Evolutionary conservation across 495 filamentous ascomycete species (phyloP), one percentile per base, ranked within the genome.

Genomic region (Aspergillus bertholletiae): DNA sequence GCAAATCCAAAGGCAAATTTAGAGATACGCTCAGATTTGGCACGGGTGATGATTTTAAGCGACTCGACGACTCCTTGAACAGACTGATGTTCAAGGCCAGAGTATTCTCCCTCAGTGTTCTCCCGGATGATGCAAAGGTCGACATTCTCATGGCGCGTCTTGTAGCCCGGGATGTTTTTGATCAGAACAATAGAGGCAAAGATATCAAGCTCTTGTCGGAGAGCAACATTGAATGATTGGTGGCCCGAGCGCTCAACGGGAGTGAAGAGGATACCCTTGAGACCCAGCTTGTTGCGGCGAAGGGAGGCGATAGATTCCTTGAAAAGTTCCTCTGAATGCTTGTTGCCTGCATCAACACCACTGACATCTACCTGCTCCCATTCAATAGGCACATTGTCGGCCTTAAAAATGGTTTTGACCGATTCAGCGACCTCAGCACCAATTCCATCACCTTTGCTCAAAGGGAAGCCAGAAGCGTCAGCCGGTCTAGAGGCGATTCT

Each of bases 51-150:
- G 74, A 98, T 96, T 84, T 98, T 98, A 69, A 98, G 87, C 11
- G 94, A 97, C 80, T 98, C 95, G 61, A 98, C 95, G 64, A 98
- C 94, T 58, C 94, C 94, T 49, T 85, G 82, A 21, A 98, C 94
- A 53, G 91, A 96, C 80, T 98, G 95, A 78, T 98, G 94, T 81
- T 98, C 94, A 48, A 98, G 83, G 43, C 94, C 94, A 40, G 90
- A 96, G 80, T 98, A 98, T 82, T 98, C 94, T 65, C 94, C 94
- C 80, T 98, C 94, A 69, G 94, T 98, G 79, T 98, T 98, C 80
- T 98, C 94, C 74, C 94, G 94, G 74, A 98, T 96, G 72, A 98
- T 96, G 84, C 91, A 96, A 52, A 98, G 83, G 70, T 98, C 95
- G 71, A 98, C 88, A 70, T 92, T 83, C 65, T 96, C 86, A 80